Conservation (phyloP, 208 protist genomes). For the Angomonas deanei region DNA sequence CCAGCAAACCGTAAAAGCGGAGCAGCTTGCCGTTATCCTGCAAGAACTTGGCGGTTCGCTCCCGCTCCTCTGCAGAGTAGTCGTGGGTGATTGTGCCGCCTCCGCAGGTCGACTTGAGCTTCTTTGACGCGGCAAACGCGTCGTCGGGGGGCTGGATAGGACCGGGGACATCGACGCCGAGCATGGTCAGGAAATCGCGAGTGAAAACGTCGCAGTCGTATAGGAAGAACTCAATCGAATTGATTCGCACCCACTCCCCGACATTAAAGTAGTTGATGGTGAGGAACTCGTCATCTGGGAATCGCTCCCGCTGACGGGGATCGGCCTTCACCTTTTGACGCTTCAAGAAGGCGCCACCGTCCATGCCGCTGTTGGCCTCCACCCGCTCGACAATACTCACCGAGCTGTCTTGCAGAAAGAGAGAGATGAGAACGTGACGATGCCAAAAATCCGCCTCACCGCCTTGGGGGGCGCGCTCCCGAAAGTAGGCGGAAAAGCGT, state of each 20-base stretch:
- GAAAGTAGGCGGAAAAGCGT: conserved; percentile 95
- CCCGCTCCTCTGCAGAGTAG: conserved; percentile 53
- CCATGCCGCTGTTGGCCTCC: conserved; percentile 92
- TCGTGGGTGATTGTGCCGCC: conserved; percentile 35
- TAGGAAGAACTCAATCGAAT: conserved; percentile 89
- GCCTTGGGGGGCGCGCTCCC: conserved; percentile 89
- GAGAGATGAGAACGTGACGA: conserved; percentile 86
- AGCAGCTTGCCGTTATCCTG: conserved; percentile 92
- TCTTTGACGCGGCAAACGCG: conserved; percentile 58
- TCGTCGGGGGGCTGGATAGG: conserved; percentile 57
- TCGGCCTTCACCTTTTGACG: conserved; percentile 81
- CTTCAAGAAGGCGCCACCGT: conserved; percentile 91
- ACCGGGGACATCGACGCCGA: conserved; percentile 63
- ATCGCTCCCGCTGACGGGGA: conserved; percentile 67
- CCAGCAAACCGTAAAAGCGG: conserved; percentile 91
- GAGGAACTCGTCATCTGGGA: conserved; percentile 83
- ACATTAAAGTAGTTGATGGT: conserved; percentile 91
- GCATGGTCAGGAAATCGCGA: conserved; percentile 74
- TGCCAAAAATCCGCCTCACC: conserved; percentile 83
- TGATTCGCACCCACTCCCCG: conserved; percentile 86
- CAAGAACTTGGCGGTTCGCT: conserved; percentile 83
- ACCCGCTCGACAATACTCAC: conserved; percentile 90
- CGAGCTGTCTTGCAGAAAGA: conserved; percentile 93
- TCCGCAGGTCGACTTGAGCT: conserved; percentile 52
- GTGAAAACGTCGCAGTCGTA: conserved; percentile 94